Conservation (phyloP, 148 eudicot species). For the Rhododendron griersonianum region DNA sequence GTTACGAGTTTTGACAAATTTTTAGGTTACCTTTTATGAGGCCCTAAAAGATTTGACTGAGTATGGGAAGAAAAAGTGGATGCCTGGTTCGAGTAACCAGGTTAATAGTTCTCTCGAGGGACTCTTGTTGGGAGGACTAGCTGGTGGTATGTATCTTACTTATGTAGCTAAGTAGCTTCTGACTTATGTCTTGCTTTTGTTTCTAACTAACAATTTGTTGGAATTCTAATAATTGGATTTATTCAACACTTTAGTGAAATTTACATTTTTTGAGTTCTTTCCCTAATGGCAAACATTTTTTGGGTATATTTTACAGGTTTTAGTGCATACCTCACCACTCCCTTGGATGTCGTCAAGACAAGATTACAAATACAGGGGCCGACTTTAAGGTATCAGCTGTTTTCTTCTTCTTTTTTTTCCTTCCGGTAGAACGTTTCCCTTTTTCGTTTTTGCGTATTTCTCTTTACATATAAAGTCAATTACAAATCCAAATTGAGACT, state of each 20-base stretch:
- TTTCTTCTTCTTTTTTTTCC: background rate
- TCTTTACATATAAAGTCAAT: background rate
- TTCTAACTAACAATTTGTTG: background rate
- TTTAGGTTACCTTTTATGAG: conserved; percentile 78
- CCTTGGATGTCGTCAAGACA: conserved; percentile 33
- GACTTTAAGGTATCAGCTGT: conserved; percentile 39
- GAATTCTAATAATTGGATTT: background rate
- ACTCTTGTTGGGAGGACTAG: conserved; percentile 78
- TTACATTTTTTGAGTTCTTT: background rate
- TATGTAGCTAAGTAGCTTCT: background rate
- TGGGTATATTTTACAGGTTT: conserved; percentile 40
- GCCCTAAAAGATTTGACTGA: conserved; percentile 64
- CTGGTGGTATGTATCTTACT: conserved; percentile 56
- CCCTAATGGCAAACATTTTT: background rate
- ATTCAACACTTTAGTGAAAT: background rate
- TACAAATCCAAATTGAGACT: background rate
- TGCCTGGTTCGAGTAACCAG: conserved; percentile 38
- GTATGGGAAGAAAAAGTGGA: conserved; percentile 58
- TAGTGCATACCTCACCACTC: conserved; percentile 89
- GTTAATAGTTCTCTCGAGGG: conserved; percentile 65
- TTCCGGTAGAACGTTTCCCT: background rate
- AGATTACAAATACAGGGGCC: conserved; percentile 46
- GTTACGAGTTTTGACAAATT: background rate
- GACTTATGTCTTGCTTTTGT: background rate
- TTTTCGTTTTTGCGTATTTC: background rate